Base-by-base conservation (phyloP, 2,329 filamentous ascomycete genomes). In the Thielaviopsis euricoi region DNA sequence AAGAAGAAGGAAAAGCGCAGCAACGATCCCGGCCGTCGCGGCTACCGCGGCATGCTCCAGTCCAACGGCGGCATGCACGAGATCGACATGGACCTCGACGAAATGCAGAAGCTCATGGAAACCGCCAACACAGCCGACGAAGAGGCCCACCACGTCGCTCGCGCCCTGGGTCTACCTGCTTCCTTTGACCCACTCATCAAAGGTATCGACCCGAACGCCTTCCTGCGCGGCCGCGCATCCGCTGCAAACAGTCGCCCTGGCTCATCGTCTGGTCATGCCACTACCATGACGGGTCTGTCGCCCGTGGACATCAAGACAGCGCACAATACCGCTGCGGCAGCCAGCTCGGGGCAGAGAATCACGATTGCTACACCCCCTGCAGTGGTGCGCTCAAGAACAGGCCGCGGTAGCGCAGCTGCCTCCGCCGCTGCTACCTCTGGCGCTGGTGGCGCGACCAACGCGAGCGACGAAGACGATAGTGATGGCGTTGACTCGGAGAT, bases 1-100 rank as follows among this genome's bases (percentile, higher is more conserved):
- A 93, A 93, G 71, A 94, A 94, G 73, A 94, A 93, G 71, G 78
- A 80, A 60, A 95, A 95, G 73, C 83, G 90, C 29, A 79, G 82
- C 55, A 82, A 86, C 57, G 88, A 95, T 64, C 83, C 87, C 6
- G 76, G 74, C 17, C 80, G 89, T 37, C 82, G 86, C 63, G 86
- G 83, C 51, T 95, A 95, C 67, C 76, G 83, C 55, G 79, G 84
- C 56, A 89, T 95, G 70, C 73, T 95, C 10, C 81, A 86, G 55
- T 78, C 86, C 64, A 77, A 71, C 9, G 67, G 73, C 51, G 78
- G 78, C 37, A 74, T 73, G 53, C 79, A 82, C 64, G 79, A 82
- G 65, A 78, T 78, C 61, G 77, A 82, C 60, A 77, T 73, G 66
- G 76, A 78, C 58, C 71, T 71, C 43, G 76, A 72, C 63, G 76